phyloP scores from a whole-genome alignment of 2,329 filamentous ascomycete species.

The Cladophialophora carrionii region DNA sequence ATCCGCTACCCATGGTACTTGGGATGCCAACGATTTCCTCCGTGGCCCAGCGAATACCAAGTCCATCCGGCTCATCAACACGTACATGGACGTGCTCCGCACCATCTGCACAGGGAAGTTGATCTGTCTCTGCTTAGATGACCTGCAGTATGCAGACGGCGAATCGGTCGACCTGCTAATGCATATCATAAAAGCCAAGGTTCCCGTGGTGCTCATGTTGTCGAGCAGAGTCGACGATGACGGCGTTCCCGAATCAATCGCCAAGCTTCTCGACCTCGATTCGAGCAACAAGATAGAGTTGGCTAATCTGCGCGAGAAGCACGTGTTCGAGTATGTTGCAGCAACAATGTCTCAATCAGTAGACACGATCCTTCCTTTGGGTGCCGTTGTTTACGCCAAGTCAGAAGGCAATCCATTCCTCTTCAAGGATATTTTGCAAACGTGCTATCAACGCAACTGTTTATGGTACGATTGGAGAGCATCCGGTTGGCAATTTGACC shows the following conservation, averaged over 20 bases:
- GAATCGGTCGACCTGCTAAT: constrained; percentile 83
- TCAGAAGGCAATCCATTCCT: constrained; percentile 89
- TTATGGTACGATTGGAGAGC: constrained; percentile 89
- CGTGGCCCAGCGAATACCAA: constrained; percentile 47
- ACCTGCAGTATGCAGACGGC: constrained; percentile 85
- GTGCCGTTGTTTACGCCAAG: constrained; percentile 85
- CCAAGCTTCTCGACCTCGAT: constrained; percentile 56
- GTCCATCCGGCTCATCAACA: constrained; percentile 78
- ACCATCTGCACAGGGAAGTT: constrained; percentile 82
- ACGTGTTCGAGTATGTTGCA: constrained; percentile 81
- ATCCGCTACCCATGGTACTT: constrained; percentile 10
- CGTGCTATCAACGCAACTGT: constrained; percentile 81
- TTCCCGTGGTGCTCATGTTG: constrained; percentile 80
- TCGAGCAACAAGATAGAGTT: constrained; percentile 71
- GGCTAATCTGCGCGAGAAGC: constrained; percentile 72
- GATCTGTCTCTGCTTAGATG: constrained; percentile 85
- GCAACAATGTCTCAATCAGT: constrained; percentile 74
- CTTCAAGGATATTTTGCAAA: constrained; percentile 85
- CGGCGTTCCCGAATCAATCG: constrained; percentile 48
- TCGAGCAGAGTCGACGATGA: constrained; percentile 73
- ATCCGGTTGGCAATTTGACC: constrained; percentile 79
- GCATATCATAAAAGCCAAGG: constrained; percentile 74
- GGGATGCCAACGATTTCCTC: constrained; percentile 43
- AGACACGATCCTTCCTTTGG: constrained; percentile 74
- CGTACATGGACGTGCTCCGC: constrained; percentile 81